phyloP scores from a whole-genome alignment of 2,329 filamentous ascomycete species.

The Exophiala dermatitidis region DNA sequence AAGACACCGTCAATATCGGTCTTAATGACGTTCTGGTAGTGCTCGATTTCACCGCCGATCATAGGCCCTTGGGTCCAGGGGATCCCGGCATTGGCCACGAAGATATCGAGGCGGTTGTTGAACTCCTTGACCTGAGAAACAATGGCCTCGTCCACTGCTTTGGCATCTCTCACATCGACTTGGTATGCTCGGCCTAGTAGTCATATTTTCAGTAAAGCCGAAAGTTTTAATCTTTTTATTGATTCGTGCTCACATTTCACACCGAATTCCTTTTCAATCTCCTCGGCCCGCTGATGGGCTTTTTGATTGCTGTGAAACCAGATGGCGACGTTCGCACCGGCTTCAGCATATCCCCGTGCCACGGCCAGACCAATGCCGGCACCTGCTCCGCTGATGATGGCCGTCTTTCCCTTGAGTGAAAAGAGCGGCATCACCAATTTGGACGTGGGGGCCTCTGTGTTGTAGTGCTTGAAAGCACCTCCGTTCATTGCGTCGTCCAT shows the following conservation, averaged over 20 bases:
- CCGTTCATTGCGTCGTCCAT: slow-evolving; percentile 32
- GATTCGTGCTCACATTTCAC: slow-evolving; percentile 44
- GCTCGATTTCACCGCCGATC: slow-evolving; percentile 55
- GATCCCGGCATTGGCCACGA: slow-evolving; percentile 72
- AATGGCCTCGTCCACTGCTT: slow-evolving; percentile 38
- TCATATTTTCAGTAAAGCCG: background rate
- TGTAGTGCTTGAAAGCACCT: slow-evolving; percentile 53
- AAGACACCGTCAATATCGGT: slow-evolving; percentile 71
- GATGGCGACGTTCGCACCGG: slow-evolving; percentile 63
- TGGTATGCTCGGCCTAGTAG: slow-evolving; percentile 37
- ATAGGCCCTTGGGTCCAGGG: slow-evolving; percentile 64
- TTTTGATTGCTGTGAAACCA: slow-evolving; percentile 66
- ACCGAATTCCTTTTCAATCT: slow-evolving; percentile 58
- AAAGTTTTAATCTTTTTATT: too few relatives aligned
- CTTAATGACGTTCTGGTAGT: slow-evolving; percentile 60
- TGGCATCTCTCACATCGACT: slow-evolving; percentile 40
- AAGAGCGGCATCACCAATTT: slow-evolving; percentile 58
- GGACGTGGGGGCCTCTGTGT: slow-evolving; percentile 43
- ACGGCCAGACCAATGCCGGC: slow-evolving; percentile 61
- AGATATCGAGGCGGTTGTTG: slow-evolving; percentile 67
- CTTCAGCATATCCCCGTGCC: slow-evolving; percentile 59
- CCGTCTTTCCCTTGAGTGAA: slow-evolving; percentile 62
- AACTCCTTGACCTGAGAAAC: slow-evolving; percentile 52
- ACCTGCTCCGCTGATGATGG: slow-evolving; percentile 62
- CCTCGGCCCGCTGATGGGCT: slow-evolving; percentile 49